Conservation (phyloP, 495 filamentous ascomycete species). For the Penicillium simplicissimum region DNA sequence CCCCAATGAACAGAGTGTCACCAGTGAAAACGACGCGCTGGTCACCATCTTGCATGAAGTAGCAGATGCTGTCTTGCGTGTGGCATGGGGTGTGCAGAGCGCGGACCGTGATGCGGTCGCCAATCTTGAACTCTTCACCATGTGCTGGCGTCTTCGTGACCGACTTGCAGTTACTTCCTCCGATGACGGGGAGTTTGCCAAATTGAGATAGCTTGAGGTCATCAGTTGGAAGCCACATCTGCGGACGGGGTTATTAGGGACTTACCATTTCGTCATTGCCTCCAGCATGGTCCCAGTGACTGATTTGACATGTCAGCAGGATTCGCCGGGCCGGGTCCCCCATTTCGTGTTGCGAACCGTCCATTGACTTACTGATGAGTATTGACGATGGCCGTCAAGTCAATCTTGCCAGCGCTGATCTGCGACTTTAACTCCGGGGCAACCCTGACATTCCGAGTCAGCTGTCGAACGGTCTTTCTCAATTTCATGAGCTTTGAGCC, state of each 20-base stretch:
- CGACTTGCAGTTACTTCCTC: conserved; percentile 80
- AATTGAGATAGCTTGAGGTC: conserved; percentile 64
- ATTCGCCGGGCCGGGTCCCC: background rate
- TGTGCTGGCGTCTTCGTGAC: conserved; percentile 75
- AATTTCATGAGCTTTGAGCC: background rate
- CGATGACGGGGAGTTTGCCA: conserved; percentile 69
- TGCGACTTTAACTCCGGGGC: conserved; percentile 74
- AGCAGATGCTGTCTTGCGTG: conserved; percentile 98
- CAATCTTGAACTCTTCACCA: conserved; percentile 78
- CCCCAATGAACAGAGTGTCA: conserved; percentile 93
- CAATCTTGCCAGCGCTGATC: conserved; percentile 69
- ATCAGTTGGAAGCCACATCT: conserved; percentile 15
- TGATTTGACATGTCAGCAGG: conserved; percentile 32
- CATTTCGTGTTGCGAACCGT: background rate
- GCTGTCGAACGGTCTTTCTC: background rate
- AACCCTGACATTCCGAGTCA: conserved; percentile 57
- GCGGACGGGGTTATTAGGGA: background rate
- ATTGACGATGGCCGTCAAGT: conserved; percentile 87
- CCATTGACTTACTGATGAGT: conserved; percentile 80
- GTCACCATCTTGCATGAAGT: conserved; percentile 75
- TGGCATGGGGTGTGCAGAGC: conserved; percentile 96
- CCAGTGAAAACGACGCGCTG: conserved; percentile 91
- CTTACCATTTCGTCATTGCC: conserved; percentile 80
- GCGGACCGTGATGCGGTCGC: conserved; percentile 76
- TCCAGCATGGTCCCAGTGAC: conserved; percentile 93